phyloP scores from a whole-genome alignment of 2,329 filamentous ascomycete genomes.

The Paraphaeosphaeria sporulosa region DNA sequence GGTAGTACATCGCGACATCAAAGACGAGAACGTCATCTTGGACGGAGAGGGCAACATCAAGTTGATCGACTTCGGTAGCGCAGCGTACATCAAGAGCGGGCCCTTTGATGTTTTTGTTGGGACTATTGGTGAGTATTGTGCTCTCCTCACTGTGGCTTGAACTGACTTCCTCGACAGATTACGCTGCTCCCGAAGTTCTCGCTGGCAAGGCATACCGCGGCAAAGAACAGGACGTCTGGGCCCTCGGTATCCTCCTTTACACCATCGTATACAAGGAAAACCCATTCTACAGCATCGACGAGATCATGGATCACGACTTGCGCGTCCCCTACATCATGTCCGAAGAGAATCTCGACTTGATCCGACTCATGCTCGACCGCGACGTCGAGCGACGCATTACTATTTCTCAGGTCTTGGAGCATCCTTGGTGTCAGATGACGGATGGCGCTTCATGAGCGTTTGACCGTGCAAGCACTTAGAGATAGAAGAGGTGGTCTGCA shows the following conservation, averaged over 20 bases:
- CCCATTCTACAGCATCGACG: conserved; percentile 97
- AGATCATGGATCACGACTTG: conserved; percentile 97
- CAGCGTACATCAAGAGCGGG: conserved; percentile 96
- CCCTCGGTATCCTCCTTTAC: conserved; percentile 93
- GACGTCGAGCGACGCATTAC: conserved; percentile 82
- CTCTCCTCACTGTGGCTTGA: not conserved
- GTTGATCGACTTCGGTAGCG: conserved; percentile 97
- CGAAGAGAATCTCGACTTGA: conserved; percentile 90
- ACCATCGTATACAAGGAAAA: conserved; percentile 99
- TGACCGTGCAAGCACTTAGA: conserved; percentile 1
- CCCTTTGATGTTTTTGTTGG: conserved; percentile 99
- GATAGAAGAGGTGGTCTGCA: conserved; percentile 1
- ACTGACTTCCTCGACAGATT: conserved; percentile 67
- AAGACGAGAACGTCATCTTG: conserved; percentile 96
- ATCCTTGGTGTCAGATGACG: conserved; percentile 74
- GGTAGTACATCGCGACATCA: conserved; percentile 97
- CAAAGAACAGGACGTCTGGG: conserved; percentile 98
- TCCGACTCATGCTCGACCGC: conserved; percentile 90
- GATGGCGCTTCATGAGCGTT: conserved; percentile 13
- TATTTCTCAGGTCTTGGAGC: conserved; percentile 87
- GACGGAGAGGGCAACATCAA: conserved; percentile 97
- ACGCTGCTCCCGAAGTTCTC: conserved; percentile 96
- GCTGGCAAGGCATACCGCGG: conserved; percentile 91
- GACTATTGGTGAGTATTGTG: conserved; percentile 79
- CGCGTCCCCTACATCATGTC: conserved; percentile 88